Conservation (phyloP, 345 rosid genomes). For the Durio zibethinus region DNA sequence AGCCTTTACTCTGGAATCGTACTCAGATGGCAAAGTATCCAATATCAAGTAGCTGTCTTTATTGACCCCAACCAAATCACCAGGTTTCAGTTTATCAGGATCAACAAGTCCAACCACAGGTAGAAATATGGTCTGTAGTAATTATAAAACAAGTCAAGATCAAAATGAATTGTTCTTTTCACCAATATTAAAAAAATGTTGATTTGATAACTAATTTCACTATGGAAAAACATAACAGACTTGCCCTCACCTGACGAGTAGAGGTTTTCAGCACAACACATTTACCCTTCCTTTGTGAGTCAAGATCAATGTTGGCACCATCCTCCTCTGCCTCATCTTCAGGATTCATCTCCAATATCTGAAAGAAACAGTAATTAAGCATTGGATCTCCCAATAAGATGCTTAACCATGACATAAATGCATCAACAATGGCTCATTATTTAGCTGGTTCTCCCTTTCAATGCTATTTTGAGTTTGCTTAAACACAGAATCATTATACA, state of each 20-base stretch:
- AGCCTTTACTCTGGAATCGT: conserved; percentile 96
- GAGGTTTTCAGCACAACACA: conserved; percentile 98
- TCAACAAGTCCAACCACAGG: conserved; percentile 99
- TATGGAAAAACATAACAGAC: background rate
- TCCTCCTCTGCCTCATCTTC: conserved; percentile 99
- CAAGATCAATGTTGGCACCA: conserved; percentile 99
- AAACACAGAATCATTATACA: background rate
- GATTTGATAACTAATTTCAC: background rate
- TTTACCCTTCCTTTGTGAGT: conserved; percentile 96
- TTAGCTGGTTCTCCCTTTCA: background rate
- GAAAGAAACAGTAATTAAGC: background rate
- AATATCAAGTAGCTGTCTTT: conserved; percentile 94
- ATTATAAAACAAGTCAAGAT: conserved; percentile 6
- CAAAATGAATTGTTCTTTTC: background rate
- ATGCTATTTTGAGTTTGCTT: background rate
- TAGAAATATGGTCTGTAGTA: conserved; percentile 81
- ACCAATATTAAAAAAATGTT: background rate
- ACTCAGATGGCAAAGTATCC: conserved; percentile 95
- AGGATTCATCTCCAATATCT: conserved; percentile 97
- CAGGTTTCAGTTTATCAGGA: conserved; percentile 95
- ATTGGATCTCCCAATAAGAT: background rate
- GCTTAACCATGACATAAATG: background rate
- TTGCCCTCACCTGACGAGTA: conserved; percentile 73
- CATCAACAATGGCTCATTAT: background rate
- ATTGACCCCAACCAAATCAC: conserved; percentile 97